These are phyloP conservation scores for Nakazawaea ishiwadae DNA, from an alignment of 805 yeast genomes.

Conservation along the genomic window DNA sequence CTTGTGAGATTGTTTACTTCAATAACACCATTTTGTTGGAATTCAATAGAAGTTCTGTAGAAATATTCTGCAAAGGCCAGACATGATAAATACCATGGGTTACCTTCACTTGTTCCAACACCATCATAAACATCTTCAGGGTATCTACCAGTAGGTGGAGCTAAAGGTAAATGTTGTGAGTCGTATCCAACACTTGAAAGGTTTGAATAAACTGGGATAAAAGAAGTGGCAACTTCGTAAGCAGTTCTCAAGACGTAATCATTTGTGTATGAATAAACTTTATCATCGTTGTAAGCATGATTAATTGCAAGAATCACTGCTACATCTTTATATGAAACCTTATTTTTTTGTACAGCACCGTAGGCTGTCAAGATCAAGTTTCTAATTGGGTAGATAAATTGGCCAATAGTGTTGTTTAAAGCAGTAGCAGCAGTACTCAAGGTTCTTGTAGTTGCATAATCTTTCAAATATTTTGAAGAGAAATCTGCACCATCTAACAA, in stretches of 20 bases:
- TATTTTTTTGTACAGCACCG: slow-evolving; percentile 11
- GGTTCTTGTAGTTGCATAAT: slow-evolving; percentile 15
- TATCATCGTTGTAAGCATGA: slow-evolving; percentile 6
- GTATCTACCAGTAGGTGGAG: slow-evolving; percentile 30
- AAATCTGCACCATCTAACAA: slow-evolving; percentile 20
- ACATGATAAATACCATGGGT: slow-evolving; percentile 44
- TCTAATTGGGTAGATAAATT: slow-evolving; percentile 18
- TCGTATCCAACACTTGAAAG: slow-evolving; percentile 1
- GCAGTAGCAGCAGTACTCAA: slow-evolving; percentile 10
- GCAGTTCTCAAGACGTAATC: slow-evolving; percentile 6
- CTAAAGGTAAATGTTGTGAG: slow-evolving; percentile 10
- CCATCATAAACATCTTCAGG: slow-evolving; percentile 45
- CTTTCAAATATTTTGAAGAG: slow-evolving; percentile 8
- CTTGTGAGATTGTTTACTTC: slow-evolving; percentile 2
- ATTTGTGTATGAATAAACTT: slow-evolving; percentile 3
- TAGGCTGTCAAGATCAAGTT: slow-evolving; percentile 26
- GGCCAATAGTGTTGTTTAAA: slow-evolving; percentile 16
- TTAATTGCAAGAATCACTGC: slow-evolving; percentile 4
- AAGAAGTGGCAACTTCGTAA: slow-evolving; percentile 7
- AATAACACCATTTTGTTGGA: slow-evolving; percentile 18
- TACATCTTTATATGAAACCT: slow-evolving; percentile 6
- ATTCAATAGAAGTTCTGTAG: slow-evolving; percentile 15
- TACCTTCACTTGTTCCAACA: slow-evolving; percentile 35
- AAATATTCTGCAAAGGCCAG: slow-evolving; percentile 34
- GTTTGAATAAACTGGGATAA: slow-evolving; percentile 5